Base-by-base conservation (phyloP, 768 basidiomycete species). In the Grammothele lineata region DNA sequence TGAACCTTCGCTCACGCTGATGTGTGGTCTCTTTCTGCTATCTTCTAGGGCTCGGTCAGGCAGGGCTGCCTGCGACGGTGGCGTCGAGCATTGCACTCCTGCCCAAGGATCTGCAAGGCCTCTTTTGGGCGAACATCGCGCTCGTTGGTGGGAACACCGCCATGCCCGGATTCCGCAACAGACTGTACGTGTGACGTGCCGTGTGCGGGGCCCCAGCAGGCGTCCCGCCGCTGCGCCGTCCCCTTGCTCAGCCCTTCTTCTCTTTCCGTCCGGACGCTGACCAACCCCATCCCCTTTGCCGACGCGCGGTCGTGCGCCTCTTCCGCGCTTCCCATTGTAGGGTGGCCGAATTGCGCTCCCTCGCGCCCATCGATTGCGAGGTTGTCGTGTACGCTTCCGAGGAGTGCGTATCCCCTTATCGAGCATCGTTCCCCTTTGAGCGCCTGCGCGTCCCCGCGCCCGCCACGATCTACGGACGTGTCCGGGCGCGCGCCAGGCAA, bases 91-190 rank as follows among this genome's bases (percentile, higher is more conserved):
- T 98, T 59, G 72, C 77, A 0, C 66, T 77, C 24, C 78, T 97
- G 49, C 90, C 91, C 0, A 70, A 75, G 41, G 91, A 94, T 57
- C 57, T 94, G 21, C 89, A 84, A 55, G 93, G 91, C 26, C 81
- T 98, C 85, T 96, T 92, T 66, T 98, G 92, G 92, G 81, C 82
- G 26, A 91, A 97, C 64, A 92, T 98, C 51, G 88, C 87, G 11
- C 67, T 95, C 53, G 80, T 92, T 58, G 94, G 94, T 40, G 94
- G 94, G 12, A 86, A 78, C 64, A 80, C 81, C 14, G 78, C 78
- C 56, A 81, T 93, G 55, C 72, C 80, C 35, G 87, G 85, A 5
- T 85, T 97, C 57, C 74, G 76, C 18, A 66, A 74, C 42, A 70
- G 94, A 68, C 66, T 97, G 93, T 95, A 26, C 23, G 50, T 35